Evolutionary conservation across 768 basidiomycete genomes (phyloP).

Genomic region (Clitopilus passeckerianus): DNA sequence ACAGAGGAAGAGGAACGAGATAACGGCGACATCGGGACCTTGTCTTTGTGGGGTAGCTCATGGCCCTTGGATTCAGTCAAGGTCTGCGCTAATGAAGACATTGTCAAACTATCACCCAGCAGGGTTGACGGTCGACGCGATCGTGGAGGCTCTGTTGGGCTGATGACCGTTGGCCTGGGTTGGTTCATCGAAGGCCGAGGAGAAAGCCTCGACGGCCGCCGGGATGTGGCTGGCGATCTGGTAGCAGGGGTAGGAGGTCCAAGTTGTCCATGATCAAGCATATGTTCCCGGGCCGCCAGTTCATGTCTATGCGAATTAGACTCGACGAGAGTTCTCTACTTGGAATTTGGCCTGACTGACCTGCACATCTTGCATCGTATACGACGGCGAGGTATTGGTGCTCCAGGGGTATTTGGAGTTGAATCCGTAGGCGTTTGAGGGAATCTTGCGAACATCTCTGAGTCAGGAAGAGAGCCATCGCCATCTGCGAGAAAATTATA

Average conservation of each 20-base stretch:
- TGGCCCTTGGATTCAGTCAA: background rate
- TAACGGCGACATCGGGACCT: conserved; percentile 1
- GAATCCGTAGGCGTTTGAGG: conserved; percentile 65
- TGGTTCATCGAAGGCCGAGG: conserved; percentile 18
- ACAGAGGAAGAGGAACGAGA: conserved; percentile 9
- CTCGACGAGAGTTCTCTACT: background rate
- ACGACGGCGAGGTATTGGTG: conserved; percentile 34
- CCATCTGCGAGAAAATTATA: conserved; percentile 47
- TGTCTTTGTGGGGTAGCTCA: background rate
- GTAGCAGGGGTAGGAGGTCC: conserved; percentile 60
- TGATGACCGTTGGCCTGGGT: conserved; percentile 15
- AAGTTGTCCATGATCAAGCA: conserved; percentile 85
- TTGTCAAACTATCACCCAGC: conserved; percentile 28
- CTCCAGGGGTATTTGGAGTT: conserved; percentile 52
- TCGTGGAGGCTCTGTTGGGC: conserved; percentile 14
- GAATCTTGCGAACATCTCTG: conserved; percentile 73
- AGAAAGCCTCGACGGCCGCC: conserved; percentile 14
- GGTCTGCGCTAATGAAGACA: conserved; percentile 23
- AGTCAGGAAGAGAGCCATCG: conserved; percentile 59
- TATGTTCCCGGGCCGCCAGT: conserved; percentile 86
- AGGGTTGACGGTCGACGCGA: conserved; percentile 25
- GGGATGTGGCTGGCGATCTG: conserved; percentile 33
- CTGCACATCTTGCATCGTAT: conserved; percentile 94
- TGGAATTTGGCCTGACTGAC: conserved; percentile 26
- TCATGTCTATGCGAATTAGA: conserved; percentile 48